phyloP scores from a whole-genome alignment of 345 rosid species.

The Euphorbia lathyris region DNA sequence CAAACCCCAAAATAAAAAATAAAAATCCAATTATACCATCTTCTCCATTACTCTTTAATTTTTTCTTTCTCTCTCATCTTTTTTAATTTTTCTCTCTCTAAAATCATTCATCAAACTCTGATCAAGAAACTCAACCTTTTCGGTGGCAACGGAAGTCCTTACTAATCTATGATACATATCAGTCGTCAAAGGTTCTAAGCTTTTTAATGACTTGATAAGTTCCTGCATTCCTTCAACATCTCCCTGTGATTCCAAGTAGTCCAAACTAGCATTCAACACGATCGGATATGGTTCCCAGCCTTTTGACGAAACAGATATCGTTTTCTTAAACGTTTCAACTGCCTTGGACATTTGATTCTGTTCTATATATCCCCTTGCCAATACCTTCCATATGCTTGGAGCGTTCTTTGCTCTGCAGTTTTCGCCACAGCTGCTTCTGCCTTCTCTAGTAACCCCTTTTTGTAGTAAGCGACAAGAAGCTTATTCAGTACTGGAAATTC shows the following conservation, averaged over 20 bases:
- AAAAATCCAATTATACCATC: too few relatives aligned
- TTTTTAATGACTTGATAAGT: slow-evolving; percentile 16
- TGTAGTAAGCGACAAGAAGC: slow-evolving; percentile 28
- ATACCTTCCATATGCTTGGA: slow-evolving; percentile 26
- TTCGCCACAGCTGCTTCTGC: slow-evolving; percentile 26
- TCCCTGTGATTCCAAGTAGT: slow-evolving; percentile 27
- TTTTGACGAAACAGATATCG: slow-evolving; percentile 10
- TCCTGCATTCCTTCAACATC: slow-evolving; percentile 24
- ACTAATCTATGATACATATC: slow-evolving; percentile 22
- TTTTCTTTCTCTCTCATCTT: too few relatives aligned
- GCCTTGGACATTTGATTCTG: too few relatives aligned
- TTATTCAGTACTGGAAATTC: too few relatives aligned
- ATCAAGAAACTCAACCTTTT: slow-evolving; percentile 17
- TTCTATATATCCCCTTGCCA: too few relatives aligned
- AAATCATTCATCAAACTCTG: slow-evolving; percentile 19
- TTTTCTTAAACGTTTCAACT: too few relatives aligned
- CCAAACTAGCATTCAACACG: slow-evolving; percentile 21
- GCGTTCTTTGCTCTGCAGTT: slow-evolving; percentile 18
- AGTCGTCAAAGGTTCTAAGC: slow-evolving; percentile 8
- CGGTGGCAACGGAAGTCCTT: slow-evolving; percentile 19
- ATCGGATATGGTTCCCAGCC: slow-evolving; percentile 19
- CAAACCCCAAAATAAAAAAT: too few relatives aligned
- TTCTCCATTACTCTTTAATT: too few relatives aligned
- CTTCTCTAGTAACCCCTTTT: slow-evolving; percentile 22
- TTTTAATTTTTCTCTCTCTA: too few relatives aligned